These are phyloP conservation scores for Opeltia flavorubescens DNA, from an alignment of 495 filamentous ascomycete species.

Conservation along the genomic window DNA sequence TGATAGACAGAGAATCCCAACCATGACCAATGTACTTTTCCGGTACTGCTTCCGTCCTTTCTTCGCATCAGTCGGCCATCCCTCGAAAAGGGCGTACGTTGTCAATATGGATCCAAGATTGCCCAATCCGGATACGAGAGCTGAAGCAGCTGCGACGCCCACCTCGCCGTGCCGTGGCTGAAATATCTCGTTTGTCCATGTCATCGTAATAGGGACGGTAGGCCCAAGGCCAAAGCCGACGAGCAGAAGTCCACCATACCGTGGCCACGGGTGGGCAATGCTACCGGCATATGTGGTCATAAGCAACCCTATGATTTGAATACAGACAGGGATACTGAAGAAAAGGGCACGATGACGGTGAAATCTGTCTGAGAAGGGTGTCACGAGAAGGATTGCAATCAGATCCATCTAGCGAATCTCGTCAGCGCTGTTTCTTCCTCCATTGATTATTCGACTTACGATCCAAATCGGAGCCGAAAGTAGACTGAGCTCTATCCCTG, in stretches of 20 bases:
- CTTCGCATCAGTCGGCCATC: constrained; percentile 61
- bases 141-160: constrained; percentile 77
- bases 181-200: constrained; percentile 86
- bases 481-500: constrained; percentile 61
- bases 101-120: constrained; percentile 77
- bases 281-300: constrained; percentile 61
- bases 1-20: constrained; percentile 67
- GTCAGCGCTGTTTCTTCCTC: too few relatives aligned
- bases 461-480: constrained; percentile 88
- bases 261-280: constrained; percentile 56
- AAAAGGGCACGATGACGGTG: constrained; percentile 71
- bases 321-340: constrained; percentile 55
- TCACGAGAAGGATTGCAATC: constrained; percentile 73
- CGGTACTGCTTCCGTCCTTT: constrained; percentile 58
- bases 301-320: constrained; percentile 75
- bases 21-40: constrained; percentile 75
- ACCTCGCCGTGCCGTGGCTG: constrained; percentile 81
- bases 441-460: constrained; percentile 30
- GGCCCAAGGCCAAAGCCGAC: constrained; percentile 85
- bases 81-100: constrained; percentile 78
- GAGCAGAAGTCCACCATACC: constrained; percentile 79
- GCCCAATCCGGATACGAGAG: constrained; percentile 71
- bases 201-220: constrained; percentile 85
- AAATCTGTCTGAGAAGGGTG: constrained; percentile 77
- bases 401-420: constrained; percentile 52